Evolutionary conservation across 768 basidiomycete genomes (phyloP).

Genomic region (Tulasnella calospora): DNA sequence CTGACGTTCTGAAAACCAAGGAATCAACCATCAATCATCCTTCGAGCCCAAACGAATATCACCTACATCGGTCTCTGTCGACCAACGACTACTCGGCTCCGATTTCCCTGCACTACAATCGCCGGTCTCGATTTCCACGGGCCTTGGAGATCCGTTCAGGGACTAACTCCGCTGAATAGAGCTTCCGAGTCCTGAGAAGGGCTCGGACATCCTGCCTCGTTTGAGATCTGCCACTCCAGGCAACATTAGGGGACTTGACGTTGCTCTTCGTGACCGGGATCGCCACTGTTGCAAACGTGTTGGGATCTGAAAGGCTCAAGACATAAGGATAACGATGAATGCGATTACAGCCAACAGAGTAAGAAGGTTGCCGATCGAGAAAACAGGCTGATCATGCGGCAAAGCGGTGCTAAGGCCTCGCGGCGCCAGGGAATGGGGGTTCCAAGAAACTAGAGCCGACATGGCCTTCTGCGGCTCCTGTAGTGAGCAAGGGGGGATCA

Average conservation of each 20-base stretch:
- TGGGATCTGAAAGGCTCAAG: background rate
- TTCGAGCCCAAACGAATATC: background rate
- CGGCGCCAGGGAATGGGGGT: background rate
- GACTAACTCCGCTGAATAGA: background rate
- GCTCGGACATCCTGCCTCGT: background rate
- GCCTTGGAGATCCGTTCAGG: background rate
- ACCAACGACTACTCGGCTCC: background rate
- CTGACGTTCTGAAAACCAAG: background rate
- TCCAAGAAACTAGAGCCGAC: background rate
- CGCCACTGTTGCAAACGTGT: background rate
- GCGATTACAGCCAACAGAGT: background rate
- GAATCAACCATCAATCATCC: background rate
- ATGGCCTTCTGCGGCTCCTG: background rate
- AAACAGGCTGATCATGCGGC: background rate
- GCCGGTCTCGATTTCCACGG: background rate
- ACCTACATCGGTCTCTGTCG: background rate
- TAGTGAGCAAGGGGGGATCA: background rate
- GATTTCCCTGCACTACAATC: background rate
- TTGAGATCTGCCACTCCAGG: background rate
- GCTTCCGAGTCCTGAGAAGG: background rate
- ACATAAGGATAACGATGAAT: background rate
- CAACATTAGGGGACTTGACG: background rate
- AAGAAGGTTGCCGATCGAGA: background rate
- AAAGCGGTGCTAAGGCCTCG: background rate
- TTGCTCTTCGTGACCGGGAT: background rate